phyloP scores from a whole-genome alignment of 768 basidiomycete species.

The Pleurotus tuber-regium region DNA sequence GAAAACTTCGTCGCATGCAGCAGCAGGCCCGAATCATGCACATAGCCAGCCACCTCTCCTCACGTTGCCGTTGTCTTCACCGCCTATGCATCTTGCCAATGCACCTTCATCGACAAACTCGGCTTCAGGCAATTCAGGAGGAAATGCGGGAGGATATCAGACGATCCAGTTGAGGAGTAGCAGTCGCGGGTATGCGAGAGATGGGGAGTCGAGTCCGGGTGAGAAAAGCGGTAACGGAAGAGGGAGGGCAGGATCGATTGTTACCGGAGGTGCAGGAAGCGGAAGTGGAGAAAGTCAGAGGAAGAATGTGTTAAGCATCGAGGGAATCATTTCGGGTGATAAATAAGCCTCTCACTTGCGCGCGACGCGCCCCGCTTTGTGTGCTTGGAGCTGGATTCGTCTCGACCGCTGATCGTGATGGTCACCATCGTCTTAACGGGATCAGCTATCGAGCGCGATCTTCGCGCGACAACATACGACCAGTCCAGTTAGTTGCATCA shows the following conservation, averaged over 20 bases:
- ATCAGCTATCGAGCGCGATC: no score
- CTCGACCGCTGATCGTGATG: not conserved
- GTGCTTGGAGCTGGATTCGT: not conserved
- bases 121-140: not conserved
- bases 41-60: constrained; percentile 15
- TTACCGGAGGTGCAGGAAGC: constrained; percentile 17
- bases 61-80: constrained; percentile 12
- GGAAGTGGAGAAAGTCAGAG: constrained; percentile 32
- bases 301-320: constrained; percentile 69
- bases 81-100: not conserved
- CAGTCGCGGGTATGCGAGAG: constrained; percentile 17
- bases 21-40: constrained; percentile 12
- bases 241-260: constrained; percentile 15
- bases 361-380: not conserved
- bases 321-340: constrained; percentile 66
- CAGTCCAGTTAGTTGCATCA: no score
- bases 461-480: no score
- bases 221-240: constrained; percentile 10
- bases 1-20: constrained; percentile 21
- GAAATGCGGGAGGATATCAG: constrained; percentile 21
- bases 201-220: constrained; percentile 13
- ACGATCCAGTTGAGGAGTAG: constrained; percentile 36
- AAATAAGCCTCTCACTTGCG: no score
- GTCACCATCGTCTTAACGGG: no score
- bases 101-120: not conserved